phyloP scores from a whole-genome alignment of 192 early-diverging fungal genomes.

The Oehlia diaphana region DNA sequence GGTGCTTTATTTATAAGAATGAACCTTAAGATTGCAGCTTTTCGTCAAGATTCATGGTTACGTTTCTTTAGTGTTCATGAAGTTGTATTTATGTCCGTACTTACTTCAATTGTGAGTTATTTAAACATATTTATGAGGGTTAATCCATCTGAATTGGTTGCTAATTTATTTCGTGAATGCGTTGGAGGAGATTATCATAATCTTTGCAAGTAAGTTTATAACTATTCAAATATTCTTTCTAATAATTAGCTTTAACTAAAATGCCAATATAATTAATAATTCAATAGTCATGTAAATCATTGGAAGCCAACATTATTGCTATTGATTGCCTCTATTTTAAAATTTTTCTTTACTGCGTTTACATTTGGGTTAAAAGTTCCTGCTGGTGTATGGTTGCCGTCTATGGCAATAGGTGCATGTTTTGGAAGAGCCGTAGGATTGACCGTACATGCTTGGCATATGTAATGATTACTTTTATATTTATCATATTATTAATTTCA shows the following conservation, averaged over 20 bases:
- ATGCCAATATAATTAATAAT: not conserved
- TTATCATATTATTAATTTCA: not conserved
- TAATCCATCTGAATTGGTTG: conserved; percentile 81
- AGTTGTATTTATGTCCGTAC: conserved; percentile 63
- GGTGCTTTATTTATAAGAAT: conserved; percentile 79
- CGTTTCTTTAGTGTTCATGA: conserved; percentile 72
- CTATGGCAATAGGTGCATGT: conserved; percentile 88
- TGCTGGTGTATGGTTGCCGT: conserved; percentile 81
- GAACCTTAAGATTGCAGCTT: conserved; percentile 65
- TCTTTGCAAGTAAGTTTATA: conserved; percentile 54
- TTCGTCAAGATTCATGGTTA: conserved; percentile 75
- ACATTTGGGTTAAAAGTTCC: conserved; percentile 79
- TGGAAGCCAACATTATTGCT: conserved; percentile 52
- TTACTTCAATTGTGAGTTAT: conserved; percentile 79
- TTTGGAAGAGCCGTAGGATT: conserved; percentile 92
- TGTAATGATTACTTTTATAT: conserved; percentile 14
- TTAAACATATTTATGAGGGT: conserved; percentile 81
- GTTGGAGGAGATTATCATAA: conserved; percentile 52
- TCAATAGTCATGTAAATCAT: conserved; percentile 38
- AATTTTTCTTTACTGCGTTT: conserved; percentile 63
- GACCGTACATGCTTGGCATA: conserved; percentile 73
- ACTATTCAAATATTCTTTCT: not conserved
- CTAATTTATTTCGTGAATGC: conserved; percentile 90
- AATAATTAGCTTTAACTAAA: not conserved
- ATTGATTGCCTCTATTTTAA: conserved; percentile 59